These are phyloP conservation scores for Phycomyces nitens DNA, from an alignment of 192 early-diverging fungal genomes.

Conservation along the genomic window DNA sequence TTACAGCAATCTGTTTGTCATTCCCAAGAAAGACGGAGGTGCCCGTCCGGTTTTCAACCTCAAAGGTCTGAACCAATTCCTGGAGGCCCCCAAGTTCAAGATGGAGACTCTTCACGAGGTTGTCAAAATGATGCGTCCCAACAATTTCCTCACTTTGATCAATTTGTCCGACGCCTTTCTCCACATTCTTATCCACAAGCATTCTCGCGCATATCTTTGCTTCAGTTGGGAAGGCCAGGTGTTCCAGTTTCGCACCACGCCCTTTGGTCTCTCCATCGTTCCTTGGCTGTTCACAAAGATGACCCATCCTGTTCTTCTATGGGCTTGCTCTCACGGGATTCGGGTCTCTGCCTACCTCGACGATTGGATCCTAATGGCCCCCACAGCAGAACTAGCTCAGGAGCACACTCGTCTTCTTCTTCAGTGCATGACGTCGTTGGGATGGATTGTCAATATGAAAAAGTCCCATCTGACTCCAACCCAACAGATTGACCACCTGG, in stretches of 20 bases:
- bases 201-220: slow-evolving; percentile 27
- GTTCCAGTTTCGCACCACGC: slow-evolving; percentile 21
- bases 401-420: background rate
- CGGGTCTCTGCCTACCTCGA: slow-evolving; percentile 3
- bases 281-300: slow-evolving; percentile 11
- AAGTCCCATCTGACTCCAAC: slow-evolving; percentile 26
- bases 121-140: slow-evolving; percentile 11
- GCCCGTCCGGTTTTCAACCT: slow-evolving; percentile 33
- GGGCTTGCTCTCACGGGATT: slow-evolving; percentile 4
- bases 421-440: background rate
- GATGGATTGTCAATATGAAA: slow-evolving; percentile 20
- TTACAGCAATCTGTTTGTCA: slow-evolving; percentile 26
- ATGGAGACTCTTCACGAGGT: slow-evolving; percentile 30
- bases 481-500: slow-evolving; percentile 32
- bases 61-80: slow-evolving; percentile 4
- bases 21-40: slow-evolving; percentile 28
- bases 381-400: background rate
- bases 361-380: slow-evolving; percentile 7
- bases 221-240: slow-evolving; percentile 27
- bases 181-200: slow-evolving; percentile 25
- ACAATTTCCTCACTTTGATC: slow-evolving; percentile 29
- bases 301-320: slow-evolving; percentile 1
- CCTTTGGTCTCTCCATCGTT: background rate
- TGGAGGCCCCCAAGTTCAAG: slow-evolving; percentile 22
- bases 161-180: slow-evolving; percentile 40